Evolutionary conservation across 2,329 filamentous ascomycete species (phyloP).

Genomic region (Podosphaera aphanis): DNA sequence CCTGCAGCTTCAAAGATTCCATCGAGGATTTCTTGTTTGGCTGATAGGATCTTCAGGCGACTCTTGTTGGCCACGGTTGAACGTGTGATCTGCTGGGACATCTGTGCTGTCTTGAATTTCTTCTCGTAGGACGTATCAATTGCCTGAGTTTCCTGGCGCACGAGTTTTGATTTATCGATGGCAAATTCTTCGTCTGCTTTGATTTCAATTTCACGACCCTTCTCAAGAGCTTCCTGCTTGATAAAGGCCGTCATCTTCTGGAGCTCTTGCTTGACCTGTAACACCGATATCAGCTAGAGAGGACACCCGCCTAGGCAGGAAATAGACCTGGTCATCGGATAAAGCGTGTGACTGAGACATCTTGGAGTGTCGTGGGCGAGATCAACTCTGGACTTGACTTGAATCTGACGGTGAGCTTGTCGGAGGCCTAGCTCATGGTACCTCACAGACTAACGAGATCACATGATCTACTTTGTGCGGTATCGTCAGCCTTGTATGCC

Average conservation of each 20-base stretch:
- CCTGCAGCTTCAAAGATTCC: constrained; percentile 63
- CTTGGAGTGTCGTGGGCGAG: constrained; percentile 21
- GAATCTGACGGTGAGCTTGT: constrained; percentile 1
- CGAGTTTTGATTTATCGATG: constrained; percentile 97
- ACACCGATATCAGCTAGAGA: neutral
- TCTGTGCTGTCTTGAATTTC: constrained; percentile 96
- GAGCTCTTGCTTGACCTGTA: constrained; percentile 84
- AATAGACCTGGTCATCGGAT: constrained; percentile 77
- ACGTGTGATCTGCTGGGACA: constrained; percentile 96
- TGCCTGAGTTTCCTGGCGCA: constrained; percentile 76
- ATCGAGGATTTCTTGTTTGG: constrained; percentile 78
- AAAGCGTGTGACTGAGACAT: constrained; percentile 90
- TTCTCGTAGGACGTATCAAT: constrained; percentile 92
- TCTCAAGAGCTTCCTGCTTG: constrained; percentile 92
- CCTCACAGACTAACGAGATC: neutral
- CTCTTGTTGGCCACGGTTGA: constrained; percentile 95
- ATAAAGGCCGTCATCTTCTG: constrained; percentile 99
- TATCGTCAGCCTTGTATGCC: neutral
- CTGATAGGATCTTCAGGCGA: constrained; percentile 63
- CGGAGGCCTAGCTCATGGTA: neutral
- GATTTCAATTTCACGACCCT: constrained; percentile 89
- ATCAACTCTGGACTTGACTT: neutral
- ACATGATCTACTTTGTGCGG: neutral
- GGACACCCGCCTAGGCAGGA: neutral
- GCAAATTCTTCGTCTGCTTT: constrained; percentile 98